A percentile compares a stretch with the other conserved stretches of the same genome.
These are phyloP conservation scores for Trichoderma asperellum DNA, from an alignment of 2,329 filamentous ascomycete species.

Conservation along the genomic window DNA sequence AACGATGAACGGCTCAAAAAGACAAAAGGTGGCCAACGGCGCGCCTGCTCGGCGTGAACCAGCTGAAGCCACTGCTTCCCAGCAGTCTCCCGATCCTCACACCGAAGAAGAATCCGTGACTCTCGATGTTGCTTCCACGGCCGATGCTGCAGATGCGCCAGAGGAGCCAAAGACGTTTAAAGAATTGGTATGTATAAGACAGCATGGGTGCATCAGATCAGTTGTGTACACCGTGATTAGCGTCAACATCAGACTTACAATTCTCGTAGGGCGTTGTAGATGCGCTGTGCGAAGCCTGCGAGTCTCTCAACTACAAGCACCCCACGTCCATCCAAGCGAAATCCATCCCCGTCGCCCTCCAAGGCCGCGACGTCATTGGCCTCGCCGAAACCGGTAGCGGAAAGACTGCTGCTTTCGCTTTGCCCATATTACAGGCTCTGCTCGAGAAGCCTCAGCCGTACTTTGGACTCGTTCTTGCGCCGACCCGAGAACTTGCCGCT, in stretches of 20 bases:
- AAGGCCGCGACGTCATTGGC: constrained; percentile 86
- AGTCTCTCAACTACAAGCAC: constrained; percentile 76
- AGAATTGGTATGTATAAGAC: constrained; percentile 59
- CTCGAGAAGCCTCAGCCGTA: constrained; percentile 85
- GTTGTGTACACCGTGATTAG: background rate
- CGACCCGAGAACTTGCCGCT: constrained; percentile 88
- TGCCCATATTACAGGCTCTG: constrained; percentile 89
- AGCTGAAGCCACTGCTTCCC: constrained; percentile 21
- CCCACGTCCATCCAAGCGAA: constrained; percentile 89
- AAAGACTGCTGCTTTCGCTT: constrained; percentile 92
- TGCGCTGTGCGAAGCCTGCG: constrained; percentile 86
- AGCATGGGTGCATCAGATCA: background rate
- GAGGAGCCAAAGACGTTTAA: constrained; percentile 64
- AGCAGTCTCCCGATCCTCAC: constrained; percentile 32
- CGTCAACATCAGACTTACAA: constrained; percentile 27
- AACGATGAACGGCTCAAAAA: constrained; percentile 46
- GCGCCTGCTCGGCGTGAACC: constrained; percentile 31
- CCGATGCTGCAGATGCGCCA: constrained; percentile 39
- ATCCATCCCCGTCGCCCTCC: constrained; percentile 78
- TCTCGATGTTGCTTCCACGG: constrained; percentile 40
- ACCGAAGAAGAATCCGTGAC: constrained; percentile 44
- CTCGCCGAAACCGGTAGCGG: constrained; percentile 94
- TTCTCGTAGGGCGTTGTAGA: constrained; percentile 74
- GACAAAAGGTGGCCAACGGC: constrained; percentile 47
- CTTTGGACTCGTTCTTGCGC: constrained; percentile 88